A percentile compares a stretch with the other conserved stretches of the same genome.
Conservation (phyloP, 345 rosid species). For the Ailanthus altissimus region DNA sequence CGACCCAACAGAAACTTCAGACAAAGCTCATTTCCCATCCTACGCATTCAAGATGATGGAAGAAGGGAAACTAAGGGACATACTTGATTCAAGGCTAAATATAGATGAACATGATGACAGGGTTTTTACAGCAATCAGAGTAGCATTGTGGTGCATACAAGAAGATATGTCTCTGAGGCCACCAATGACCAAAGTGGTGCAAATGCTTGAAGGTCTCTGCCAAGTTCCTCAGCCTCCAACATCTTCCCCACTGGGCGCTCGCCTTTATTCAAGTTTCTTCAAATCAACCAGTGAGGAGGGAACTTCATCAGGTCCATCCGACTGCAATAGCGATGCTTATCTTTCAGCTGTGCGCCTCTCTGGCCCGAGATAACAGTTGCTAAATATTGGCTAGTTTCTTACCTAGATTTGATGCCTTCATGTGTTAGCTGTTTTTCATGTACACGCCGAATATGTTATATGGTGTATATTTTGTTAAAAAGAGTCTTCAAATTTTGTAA, state of each 20-base stretch:
- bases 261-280: conserved; percentile 49
- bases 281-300: conserved; percentile 59
- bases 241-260: conserved; percentile 62
- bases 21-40: conserved; percentile 85
- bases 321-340: conserved; percentile 61
- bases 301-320: conserved; percentile 78
- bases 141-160: conserved; percentile 93
- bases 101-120: conserved; percentile 48
- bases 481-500: conserved; percentile 29
- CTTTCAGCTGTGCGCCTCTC: conserved; percentile 84
- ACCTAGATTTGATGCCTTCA: not conserved
- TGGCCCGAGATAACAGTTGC: conserved; percentile 74
- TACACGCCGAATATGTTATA: not conserved
- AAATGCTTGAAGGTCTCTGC: conserved; percentile 91
- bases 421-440: not conserved
- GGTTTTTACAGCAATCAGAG: conserved; percentile 55
- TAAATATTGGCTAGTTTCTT: not conserved
- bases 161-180: conserved; percentile 86
- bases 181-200: conserved; percentile 81
- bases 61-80: conserved; percentile 70
- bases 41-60: conserved; percentile 89
- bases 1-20: conserved; percentile 54
- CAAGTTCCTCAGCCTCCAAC: conserved; percentile 62
- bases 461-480: conserved; percentile 16
- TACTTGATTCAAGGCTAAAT: conserved; percentile 61